Evolutionary conservation across 1,284 basidiomycete genomes (phyloP), one percentile per base, ranked within the genome.

Genomic region (Sporisorium sorghi): DNA sequence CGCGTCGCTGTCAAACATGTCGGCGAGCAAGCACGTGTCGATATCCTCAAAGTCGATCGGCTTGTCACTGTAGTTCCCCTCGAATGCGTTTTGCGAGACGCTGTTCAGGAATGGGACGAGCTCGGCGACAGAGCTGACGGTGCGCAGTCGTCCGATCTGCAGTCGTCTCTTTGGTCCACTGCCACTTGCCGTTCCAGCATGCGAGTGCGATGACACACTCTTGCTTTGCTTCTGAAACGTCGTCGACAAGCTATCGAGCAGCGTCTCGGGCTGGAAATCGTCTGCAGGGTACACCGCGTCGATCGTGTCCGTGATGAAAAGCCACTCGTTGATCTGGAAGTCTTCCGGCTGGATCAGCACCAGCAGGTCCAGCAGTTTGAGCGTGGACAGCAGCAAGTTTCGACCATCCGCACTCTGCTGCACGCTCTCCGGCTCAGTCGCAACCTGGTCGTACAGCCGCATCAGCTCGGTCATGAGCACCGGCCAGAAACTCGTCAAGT

Each of bases 291-390:
- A 94, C 12, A 94, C 89, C 0, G 95, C 94, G 80, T 99, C 97
- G 6, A 95, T 92, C 0, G 96, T 98, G 85, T 99, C 97, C 0
- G 94, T 97, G 58, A 98, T 90, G 82, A 99, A 99, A 78, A 97
- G 92, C 96, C 97, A 99, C 87, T 99, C 94, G 85, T 99, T 93
- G 75, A 97, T 92, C 86, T 99, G 97, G 85, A 99, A 99, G 83
- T 99, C 97, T 79, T 95, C 93, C 0, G 93, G 96, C 85, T 98
- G 95, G 39, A 99, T 86, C 2, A 93, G 91, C 11, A 99, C 88
- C 17, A 99, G 86, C 15, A 97, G 87, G 85, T 99, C 97, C 26
- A 99, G 86, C 81, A 97, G 92, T 86, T 99, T 99, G 86, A 93
- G 91, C 5, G 93, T 93, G 2, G 94, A 90, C 23, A 97, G 87